Conservation (phyloP, 1,284 basidiomycete genomes). For the Omphalotus olearius region DNA sequence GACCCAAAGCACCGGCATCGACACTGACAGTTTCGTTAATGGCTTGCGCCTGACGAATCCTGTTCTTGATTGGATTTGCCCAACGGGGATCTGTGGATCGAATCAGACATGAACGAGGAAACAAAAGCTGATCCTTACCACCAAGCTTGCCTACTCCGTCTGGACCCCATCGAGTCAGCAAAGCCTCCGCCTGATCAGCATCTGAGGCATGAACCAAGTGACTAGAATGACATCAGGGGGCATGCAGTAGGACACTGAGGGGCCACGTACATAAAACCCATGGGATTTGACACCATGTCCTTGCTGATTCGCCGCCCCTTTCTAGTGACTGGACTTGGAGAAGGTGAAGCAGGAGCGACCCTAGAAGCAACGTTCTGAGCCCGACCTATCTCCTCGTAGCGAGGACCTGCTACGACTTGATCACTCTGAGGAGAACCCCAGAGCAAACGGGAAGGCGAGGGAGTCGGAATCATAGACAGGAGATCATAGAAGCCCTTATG, state of each 20-base stretch:
- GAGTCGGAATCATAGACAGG: slow-evolving; percentile 71
- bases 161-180: slow-evolving; percentile 86
- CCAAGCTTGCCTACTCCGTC: slow-evolving; percentile 90
- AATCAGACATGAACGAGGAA: slow-evolving; percentile 18
- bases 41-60: slow-evolving; percentile 73
- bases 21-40: slow-evolving; percentile 79
- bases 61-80: slow-evolving; percentile 88
- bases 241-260: slow-evolving; percentile 9
- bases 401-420: slow-evolving; percentile 50
- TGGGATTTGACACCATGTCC: slow-evolving; percentile 82
- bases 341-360: slow-evolving; percentile 17
- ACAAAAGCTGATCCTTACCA: slow-evolving; percentile 47
- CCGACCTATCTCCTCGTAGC: slow-evolving; percentile 51
- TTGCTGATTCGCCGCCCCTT: slow-evolving; percentile 74
- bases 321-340: slow-evolving; percentile 34
- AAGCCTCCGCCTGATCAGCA: slow-evolving; percentile 85
- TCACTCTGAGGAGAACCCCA: slow-evolving; percentile 37
- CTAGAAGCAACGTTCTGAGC: not conserved
- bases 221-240: slow-evolving; percentile 38
- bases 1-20: slow-evolving; percentile 38
- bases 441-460: slow-evolving; percentile 59
- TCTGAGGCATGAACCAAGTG: slow-evolving; percentile 94
- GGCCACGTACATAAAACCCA: slow-evolving; percentile 74
- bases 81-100: slow-evolving; percentile 72
- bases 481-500: slow-evolving; percentile 89